Evolutionary conservation across 768 basidiomycete genomes (phyloP).

Genomic region (Boletus fagicola): DNA sequence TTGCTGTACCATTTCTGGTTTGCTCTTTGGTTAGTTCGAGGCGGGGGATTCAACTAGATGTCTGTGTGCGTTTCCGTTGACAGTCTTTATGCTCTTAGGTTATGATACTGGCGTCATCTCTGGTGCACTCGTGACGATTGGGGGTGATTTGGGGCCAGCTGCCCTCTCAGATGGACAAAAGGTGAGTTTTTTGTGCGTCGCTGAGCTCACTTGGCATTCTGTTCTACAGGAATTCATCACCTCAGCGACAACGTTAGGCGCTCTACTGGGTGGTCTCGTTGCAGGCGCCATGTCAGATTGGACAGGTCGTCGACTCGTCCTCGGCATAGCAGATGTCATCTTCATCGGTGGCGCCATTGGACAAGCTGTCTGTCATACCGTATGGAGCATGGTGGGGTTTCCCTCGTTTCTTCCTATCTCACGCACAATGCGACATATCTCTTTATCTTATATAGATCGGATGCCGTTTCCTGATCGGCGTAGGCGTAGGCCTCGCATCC

Average conservation of each 20-base stretch:
- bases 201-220: not conserved
- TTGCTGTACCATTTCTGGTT: constrained; percentile 72
- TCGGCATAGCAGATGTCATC: constrained; percentile 65
- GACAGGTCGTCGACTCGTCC: constrained; percentile 63
- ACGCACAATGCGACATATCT: not conserved
- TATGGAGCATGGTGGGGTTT: constrained; percentile 61
- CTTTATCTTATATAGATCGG: constrained; percentile 44
- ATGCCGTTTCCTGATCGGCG: constrained; percentile 71
- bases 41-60: too few species aligned
- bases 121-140: constrained; percentile 75
- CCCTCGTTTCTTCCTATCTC: not conserved
- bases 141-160: constrained; percentile 58
- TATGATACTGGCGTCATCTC: constrained; percentile 83
- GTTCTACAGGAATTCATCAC: constrained; percentile 70
- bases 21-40: constrained; percentile 61
- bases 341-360: constrained; percentile 74
- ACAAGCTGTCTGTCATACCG: constrained; percentile 67
- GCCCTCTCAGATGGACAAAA: constrained; percentile 61
- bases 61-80: constrained; percentile 1
- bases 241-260: constrained; percentile 74
- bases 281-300: constrained; percentile 71
- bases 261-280: constrained; percentile 68
- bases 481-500: constrained; percentile 72
- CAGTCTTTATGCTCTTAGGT: constrained; percentile 38
- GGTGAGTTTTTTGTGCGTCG: constrained; percentile 32